A percentile compares a stretch with the other conserved stretches of the same genome.
Evolutionary conservation across 306 rosid species (phyloP).

Genomic region (Echinosophora koreensis): DNA sequence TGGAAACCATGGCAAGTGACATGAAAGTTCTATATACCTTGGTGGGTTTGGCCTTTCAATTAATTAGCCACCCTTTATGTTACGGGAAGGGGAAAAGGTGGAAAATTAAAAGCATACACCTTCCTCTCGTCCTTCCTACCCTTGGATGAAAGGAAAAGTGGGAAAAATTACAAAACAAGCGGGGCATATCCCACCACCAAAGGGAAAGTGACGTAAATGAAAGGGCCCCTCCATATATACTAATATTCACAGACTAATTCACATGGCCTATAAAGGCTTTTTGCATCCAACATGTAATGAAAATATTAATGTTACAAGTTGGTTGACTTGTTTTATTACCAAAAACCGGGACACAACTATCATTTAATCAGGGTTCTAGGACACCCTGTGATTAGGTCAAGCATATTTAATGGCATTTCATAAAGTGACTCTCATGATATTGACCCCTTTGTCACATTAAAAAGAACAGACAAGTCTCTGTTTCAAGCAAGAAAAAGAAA

Average conservation of each 20-base stretch:
- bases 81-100: slow-evolving; percentile 19
- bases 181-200: slow-evolving; percentile 48
- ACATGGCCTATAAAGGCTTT: slow-evolving; percentile 70
- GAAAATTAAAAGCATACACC: slow-evolving; percentile 39
- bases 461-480: slow-evolving; percentile 44
- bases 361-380: slow-evolving; percentile 60
- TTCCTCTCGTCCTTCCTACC: slow-evolving; percentile 46
- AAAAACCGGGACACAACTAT: slow-evolving; percentile 45
- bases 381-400: slow-evolving; percentile 75
- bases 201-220: slow-evolving; percentile 52
- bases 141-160: slow-evolving; percentile 44
- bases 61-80: slow-evolving; percentile 35
- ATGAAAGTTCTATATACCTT: slow-evolving; percentile 30
- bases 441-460: slow-evolving; percentile 51
- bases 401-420: slow-evolving; percentile 56
- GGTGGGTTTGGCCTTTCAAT: slow-evolving; percentile 39
- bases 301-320: slow-evolving; percentile 51
- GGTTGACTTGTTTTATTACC: slow-evolving; percentile 63
- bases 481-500: slow-evolving; percentile 37
- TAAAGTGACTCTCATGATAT: slow-evolving; percentile 52
- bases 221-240: slow-evolving; percentile 56
- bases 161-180: slow-evolving; percentile 45
- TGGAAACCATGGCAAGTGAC: slow-evolving; percentile 41
- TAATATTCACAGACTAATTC: slow-evolving; percentile 23
- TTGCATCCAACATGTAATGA: slow-evolving; percentile 52